Conservation (phyloP, 768 basidiomycete genomes). For the Lactifluus volemus region DNA sequence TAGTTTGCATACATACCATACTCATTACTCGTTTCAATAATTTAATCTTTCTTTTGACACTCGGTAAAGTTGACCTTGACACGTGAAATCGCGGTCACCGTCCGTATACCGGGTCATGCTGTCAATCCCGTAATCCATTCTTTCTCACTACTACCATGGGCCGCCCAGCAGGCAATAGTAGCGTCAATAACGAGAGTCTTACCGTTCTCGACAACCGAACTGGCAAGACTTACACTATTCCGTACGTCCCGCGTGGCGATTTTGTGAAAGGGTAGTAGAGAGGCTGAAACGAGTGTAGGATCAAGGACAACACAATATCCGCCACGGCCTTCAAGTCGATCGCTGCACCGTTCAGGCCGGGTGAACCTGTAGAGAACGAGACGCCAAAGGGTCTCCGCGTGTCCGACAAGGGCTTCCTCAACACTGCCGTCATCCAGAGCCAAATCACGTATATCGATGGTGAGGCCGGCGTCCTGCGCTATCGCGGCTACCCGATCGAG, state of each 20-base stretch:
- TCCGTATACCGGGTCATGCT: neutral
- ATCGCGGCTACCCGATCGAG: constrained; percentile 88
- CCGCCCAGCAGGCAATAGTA: neutral
- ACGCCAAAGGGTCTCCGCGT: constrained; percentile 75
- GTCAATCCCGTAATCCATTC: neutral
- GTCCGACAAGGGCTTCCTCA: constrained; percentile 72
- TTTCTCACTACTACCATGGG: constrained; percentile 7
- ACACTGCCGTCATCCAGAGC: constrained; percentile 73
- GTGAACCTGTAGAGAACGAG: constrained; percentile 74
- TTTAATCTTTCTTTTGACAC: neutral
- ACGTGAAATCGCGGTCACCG: constrained; percentile 2
- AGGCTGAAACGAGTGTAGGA: constrained; percentile 30
- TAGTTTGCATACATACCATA: constrained; percentile 12
- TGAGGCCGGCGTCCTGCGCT: constrained; percentile 63
- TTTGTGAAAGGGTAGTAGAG: neutral
- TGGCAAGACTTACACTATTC: constrained; percentile 63
- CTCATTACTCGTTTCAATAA: neutral
- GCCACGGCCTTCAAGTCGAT: constrained; percentile 79
- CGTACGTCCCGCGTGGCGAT: constrained; percentile 38
- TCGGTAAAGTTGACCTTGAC: neutral
- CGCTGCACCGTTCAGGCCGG: constrained; percentile 44
- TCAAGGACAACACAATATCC: constrained; percentile 68
- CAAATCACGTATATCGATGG: constrained; percentile 90
- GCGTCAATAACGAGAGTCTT: constrained; percentile 28
- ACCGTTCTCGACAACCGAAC: constrained; percentile 81